Evolutionary conservation across 2,329 filamentous ascomycete genomes (phyloP).

Genomic region (Verruconis gallopava): DNA sequence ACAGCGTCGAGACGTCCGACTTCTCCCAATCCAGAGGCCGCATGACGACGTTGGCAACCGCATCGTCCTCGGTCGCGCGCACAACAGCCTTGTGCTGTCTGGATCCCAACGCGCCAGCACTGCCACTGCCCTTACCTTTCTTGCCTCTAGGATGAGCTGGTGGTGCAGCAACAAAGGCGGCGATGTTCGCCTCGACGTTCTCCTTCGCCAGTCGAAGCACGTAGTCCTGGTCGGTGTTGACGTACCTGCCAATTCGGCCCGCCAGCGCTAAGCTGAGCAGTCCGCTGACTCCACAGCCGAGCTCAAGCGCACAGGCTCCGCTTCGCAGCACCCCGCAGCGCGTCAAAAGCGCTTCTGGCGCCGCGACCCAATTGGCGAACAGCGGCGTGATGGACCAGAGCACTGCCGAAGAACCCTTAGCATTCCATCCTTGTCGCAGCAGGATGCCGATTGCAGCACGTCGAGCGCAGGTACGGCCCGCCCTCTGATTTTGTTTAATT

Average conservation of each 20-base stretch:
- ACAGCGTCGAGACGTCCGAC: slow-evolving; percentile 30
- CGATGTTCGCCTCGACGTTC: slow-evolving; percentile 56
- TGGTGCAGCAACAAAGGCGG: neutral
- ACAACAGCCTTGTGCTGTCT: neutral
- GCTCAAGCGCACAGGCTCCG: slow-evolving; percentile 55
- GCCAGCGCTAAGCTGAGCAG: slow-evolving; percentile 60
- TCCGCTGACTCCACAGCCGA: slow-evolving; percentile 79
- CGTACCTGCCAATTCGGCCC: slow-evolving; percentile 48
- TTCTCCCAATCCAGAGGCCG: slow-evolving; percentile 71
- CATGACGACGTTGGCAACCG: slow-evolving; percentile 38
- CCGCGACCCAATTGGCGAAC: slow-evolving; percentile 68
- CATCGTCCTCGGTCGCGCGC: slow-evolving; percentile 1
- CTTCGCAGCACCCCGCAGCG: slow-evolving; percentile 37
- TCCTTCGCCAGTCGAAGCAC: slow-evolving; percentile 62
- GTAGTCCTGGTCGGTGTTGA: slow-evolving; percentile 82
- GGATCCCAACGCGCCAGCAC: neutral
- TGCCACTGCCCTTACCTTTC: neutral
- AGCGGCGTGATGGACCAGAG: slow-evolving; percentile 84
- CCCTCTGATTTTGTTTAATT: no score
- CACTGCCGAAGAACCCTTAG: slow-evolving; percentile 35
- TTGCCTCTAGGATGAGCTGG: neutral
- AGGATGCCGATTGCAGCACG: no score
- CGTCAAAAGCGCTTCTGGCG: slow-evolving; percentile 51
- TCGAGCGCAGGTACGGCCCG: no score
- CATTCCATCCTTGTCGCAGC: no score